Evolutionary conservation across 2,329 filamentous ascomycete genomes (phyloP).

Genomic region (Fusarium denticulatum): DNA sequence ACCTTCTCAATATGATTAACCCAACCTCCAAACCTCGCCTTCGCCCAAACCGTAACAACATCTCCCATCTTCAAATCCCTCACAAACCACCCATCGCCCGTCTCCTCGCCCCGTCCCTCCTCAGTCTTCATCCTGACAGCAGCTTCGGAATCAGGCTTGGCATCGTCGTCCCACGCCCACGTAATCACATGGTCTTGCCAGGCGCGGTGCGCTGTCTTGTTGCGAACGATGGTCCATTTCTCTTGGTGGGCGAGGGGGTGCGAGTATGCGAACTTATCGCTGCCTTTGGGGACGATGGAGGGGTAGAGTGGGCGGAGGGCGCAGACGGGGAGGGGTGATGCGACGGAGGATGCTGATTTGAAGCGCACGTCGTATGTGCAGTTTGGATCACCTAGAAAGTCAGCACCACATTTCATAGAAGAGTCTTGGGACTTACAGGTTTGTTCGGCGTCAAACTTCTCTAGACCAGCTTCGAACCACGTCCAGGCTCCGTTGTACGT

Average conservation of each 20-base stretch:
- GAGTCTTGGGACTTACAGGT: conserved; percentile 38
- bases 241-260: conserved; percentile 50
- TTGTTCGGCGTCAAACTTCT: conserved; percentile 58
- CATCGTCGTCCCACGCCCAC: conserved; percentile 64
- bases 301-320: conserved; percentile 52
- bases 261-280: conserved; percentile 46
- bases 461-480: conserved; percentile 72
- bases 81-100: conserved; percentile 65
- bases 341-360: conserved; percentile 30
- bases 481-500: conserved; percentile 63
- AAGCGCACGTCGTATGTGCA: conserved; percentile 46
- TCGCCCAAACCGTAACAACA: conserved; percentile 69
- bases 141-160: conserved; percentile 54
- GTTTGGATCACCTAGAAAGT: conserved; percentile 41
- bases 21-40: conserved; percentile 66
- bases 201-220: conserved; percentile 50
- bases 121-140: conserved; percentile 51
- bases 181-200: conserved; percentile 58
- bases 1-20: conserved; percentile 60
- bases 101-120: conserved; percentile 60
- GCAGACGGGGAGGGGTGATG: conserved; percentile 46
- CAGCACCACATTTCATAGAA: background rate
- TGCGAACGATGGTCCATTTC: conserved; percentile 59
- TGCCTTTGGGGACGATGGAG: conserved; percentile 21
- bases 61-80: conserved; percentile 67